phyloP scores from a whole-genome alignment of 257 asterid genomes.

The Buddleja alternifolia region DNA sequence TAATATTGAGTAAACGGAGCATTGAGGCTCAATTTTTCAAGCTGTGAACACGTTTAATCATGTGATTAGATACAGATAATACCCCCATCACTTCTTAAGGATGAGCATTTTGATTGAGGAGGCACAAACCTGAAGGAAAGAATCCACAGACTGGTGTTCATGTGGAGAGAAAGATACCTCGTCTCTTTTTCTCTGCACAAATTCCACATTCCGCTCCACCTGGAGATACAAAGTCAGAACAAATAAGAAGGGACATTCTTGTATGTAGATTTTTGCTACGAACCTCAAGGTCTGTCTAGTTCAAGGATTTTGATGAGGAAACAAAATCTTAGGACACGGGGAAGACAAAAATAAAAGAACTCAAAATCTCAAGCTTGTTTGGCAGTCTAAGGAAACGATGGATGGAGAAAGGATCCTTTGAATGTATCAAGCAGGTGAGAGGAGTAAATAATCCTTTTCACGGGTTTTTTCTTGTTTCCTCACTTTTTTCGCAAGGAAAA shows the following conservation, averaged over 20 bases:
- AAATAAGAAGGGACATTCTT: constrained; percentile 11
- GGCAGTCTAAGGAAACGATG: no score
- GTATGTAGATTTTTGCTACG: neutral
- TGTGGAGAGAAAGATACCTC: constrained; percentile 87
- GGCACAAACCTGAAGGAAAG: constrained; percentile 81
- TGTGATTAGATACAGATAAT: constrained; percentile 18
- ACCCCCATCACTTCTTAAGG: constrained; percentile 1
- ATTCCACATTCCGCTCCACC: constrained; percentile 84
- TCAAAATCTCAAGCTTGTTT: no score
- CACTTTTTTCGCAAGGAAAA: no score
- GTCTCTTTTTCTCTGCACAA: constrained; percentile 86
- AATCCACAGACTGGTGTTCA: constrained; percentile 77
- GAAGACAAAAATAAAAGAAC: no score
- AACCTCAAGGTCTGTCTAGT: neutral
- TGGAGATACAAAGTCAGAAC: constrained; percentile 36
- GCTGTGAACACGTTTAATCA: constrained; percentile 45
- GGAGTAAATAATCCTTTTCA: no score
- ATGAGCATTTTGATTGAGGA: constrained; percentile 18
- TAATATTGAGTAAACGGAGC: constrained; percentile 78
- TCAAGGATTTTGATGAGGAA: neutral
- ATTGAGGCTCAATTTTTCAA: constrained; percentile 66
- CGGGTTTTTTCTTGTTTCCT: no score
- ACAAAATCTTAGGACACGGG: no score
- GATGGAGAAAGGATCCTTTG: no score
- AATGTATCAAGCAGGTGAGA: no score